Evolutionary conservation across 257 asterid genomes (phyloP).

Genomic region (Eucommia ulmoides): DNA sequence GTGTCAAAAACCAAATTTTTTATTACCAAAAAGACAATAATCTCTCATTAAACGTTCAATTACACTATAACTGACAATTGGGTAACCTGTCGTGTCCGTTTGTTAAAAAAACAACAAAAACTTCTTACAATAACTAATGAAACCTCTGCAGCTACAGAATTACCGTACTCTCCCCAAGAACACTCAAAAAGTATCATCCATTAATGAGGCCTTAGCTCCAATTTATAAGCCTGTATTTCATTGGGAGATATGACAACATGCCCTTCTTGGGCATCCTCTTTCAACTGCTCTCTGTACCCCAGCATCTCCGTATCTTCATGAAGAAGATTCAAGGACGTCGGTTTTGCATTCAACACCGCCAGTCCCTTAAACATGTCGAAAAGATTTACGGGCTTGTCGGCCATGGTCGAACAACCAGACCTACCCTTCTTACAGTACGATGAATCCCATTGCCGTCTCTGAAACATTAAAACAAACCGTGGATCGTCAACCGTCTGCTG

Average conservation of each 20-base stretch:
- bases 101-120: too few species aligned
- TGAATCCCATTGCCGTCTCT: constrained; percentile 65
- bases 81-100: too few species aligned
- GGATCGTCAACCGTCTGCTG: constrained; percentile 57
- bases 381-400: constrained; percentile 58
- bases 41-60: too few species aligned
- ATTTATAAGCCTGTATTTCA: constrained; percentile 93
- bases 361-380: constrained; percentile 67
- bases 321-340: constrained; percentile 71
- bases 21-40: too few species aligned
- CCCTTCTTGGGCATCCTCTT: constrained; percentile 74
- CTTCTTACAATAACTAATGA: too few species aligned
- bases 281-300: constrained; percentile 67
- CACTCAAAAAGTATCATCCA: too few species aligned
- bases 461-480: constrained; percentile 46
- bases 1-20: too few species aligned
- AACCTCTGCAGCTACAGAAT: too few species aligned
- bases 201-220: constrained; percentile 45
- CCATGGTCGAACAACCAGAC: constrained; percentile 55
- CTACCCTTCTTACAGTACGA: constrained; percentile 68
- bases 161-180: too few species aligned
- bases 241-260: constrained; percentile 75
- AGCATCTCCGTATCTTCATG: constrained; percentile 66
- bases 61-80: too few species aligned
- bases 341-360: constrained; percentile 42